Conservation (phyloP, 1,139 yeast genomes). For the Debaryomyces singareniensis region DNA sequence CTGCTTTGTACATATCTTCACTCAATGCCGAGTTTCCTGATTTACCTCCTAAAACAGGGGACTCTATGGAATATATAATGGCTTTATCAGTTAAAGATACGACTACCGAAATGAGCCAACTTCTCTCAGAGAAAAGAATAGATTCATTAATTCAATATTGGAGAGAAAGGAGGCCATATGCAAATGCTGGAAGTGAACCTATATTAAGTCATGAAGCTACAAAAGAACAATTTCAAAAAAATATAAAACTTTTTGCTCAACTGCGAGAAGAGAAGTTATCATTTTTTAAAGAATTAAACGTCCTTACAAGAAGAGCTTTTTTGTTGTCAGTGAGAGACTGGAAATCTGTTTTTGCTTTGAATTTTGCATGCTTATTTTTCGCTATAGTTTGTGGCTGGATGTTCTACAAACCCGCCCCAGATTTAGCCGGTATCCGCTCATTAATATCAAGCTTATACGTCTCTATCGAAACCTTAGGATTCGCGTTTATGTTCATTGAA, state of each 20-base stretch:
- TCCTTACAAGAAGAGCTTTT: slow-evolving; percentile 52
- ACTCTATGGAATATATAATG: slow-evolving; percentile 58
- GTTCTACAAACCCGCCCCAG: slow-evolving; percentile 57
- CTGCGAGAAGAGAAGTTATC: slow-evolving; percentile 24
- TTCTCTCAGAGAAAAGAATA: slow-evolving; percentile 38
- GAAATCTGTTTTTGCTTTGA: slow-evolving; percentile 46
- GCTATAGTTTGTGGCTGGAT: slow-evolving; percentile 72
- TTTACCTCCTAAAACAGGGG: slow-evolving; percentile 6
- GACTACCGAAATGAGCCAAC: slow-evolving; percentile 35
- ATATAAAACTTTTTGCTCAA: slow-evolving; percentile 20
- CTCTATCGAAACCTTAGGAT: slow-evolving; percentile 60
- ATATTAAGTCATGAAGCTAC: slow-evolving; percentile 5
- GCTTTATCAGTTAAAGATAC: slow-evolving; percentile 68
- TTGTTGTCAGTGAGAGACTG: slow-evolving; percentile 55
- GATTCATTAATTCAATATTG: slow-evolving; percentile 42
- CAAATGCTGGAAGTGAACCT: background rate
- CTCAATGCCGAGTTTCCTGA: background rate
- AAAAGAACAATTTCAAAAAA: slow-evolving; percentile 13
- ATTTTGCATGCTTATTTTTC: slow-evolving; percentile 50
- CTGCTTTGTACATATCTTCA: slow-evolving; percentile 22
- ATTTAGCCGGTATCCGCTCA: slow-evolving; percentile 64
- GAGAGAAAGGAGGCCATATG: slow-evolving; percentile 22
- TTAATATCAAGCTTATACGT: slow-evolving; percentile 59
- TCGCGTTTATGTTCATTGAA: slow-evolving; percentile 65
- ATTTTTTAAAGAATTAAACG: slow-evolving; percentile 39